These are phyloP conservation scores for Teunomyces panamensis DNA, from an alignment of 805 yeast species.

Conservation along the genomic window DNA sequence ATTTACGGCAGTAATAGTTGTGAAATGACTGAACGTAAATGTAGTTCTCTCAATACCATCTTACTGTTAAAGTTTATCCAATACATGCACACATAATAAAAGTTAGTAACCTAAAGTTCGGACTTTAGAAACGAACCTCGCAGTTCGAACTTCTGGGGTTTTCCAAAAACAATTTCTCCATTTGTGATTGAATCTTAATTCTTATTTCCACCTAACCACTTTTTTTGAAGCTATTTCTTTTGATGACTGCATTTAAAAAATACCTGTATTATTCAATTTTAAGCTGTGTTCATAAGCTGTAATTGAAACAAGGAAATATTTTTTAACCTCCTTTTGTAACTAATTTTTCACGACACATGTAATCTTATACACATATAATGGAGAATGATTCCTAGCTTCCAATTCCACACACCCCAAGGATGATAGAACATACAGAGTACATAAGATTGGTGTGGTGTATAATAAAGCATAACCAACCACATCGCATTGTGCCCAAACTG, in stretches of 20 bases:
- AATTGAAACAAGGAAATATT: constrained; percentile 1
- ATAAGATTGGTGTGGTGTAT: constrained; percentile 12
- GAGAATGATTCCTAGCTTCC: background rate
- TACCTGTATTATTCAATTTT: background rate
- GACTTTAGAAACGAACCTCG: background rate
- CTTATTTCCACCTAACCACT: background rate
- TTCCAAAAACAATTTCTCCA: background rate
- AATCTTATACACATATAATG: background rate
- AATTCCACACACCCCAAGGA: background rate
- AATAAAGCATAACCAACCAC: constrained; percentile 2
- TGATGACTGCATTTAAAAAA: background rate
- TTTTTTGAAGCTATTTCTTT: background rate
- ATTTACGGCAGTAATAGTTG: background rate
- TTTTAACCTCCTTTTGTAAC: constrained; percentile 1
- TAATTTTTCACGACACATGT: constrained; percentile 1
- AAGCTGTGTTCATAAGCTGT: background rate
- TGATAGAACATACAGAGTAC: constrained; percentile 6
- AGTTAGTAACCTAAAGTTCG: background rate
- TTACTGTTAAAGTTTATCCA: background rate
- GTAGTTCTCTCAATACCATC: too few species aligned
- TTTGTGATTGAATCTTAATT: background rate
- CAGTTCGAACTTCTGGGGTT: background rate
- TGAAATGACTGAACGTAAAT: too few species aligned
- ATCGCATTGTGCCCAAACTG: background rate
- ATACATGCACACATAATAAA: background rate